Evolutionary conservation across 805 yeast genomes (phyloP), one percentile per base, ranked within the genome.

Genomic region (Komagataella phaffii): DNA sequence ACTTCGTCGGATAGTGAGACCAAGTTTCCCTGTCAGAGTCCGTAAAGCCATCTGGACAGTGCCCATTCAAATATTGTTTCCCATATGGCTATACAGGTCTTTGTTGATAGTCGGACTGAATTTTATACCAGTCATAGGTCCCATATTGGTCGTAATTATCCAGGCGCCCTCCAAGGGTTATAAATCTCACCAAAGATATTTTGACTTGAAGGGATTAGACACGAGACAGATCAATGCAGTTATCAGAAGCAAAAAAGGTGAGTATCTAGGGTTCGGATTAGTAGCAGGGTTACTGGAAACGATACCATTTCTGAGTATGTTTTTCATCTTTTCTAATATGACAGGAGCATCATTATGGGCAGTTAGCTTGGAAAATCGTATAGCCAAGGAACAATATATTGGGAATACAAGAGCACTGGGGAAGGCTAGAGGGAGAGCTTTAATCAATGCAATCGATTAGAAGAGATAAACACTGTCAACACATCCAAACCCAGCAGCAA

Each of bases 401-500:
- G 40, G 40, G 12, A 30, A 30, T 14, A 30, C 40, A 10, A 30
- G 40, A 30, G 40, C 40, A 8, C 40, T 30, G 5, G 40, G 40
- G 14, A 30, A 30, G 40, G 40, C 40, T 5, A 30, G 40, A 5
- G 40, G 40, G 6, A 30, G 40, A 14, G 40, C 40, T 10, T 14
- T 30, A 30, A 14, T 30, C 40, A 49, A 19, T 17, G 17, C 43
- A 14, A 49, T 17, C 45, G 46, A 14, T 52, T 61, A 68, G 53
- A 75, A 72, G 46, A 88, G 68, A 54, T 81, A 79, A 44, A 89
- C 74, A 61, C 89, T 85, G 66, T 93, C 99, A 45, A 93, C 87
- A 66, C 97, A 89, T 6, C 98, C 99, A 67, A 87, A 91, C 1
- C 99, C 99, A 14, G 99, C 99, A 19, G 98, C 98, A 40, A 93